These are phyloP conservation scores for Tetradesmus obliquus DNA, from an alignment of 139 green algal genomes.

Conservation along the genomic window DNA sequence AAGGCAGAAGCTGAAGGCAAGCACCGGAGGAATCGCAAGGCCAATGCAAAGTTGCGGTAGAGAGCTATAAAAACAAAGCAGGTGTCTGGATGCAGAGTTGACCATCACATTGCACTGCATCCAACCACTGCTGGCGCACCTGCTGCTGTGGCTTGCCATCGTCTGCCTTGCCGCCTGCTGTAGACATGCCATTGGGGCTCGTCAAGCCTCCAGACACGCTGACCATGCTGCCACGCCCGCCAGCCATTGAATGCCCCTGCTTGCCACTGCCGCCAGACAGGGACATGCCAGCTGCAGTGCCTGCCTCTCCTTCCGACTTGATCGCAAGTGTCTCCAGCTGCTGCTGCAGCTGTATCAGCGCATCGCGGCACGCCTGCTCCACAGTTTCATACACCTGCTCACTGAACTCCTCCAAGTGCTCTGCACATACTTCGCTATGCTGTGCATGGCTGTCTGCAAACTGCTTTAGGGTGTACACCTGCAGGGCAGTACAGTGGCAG, in stretches of 20 bases:
- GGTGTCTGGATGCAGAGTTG: too few relatives aligned
- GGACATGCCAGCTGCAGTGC: background rate
- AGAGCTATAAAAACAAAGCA: too few relatives aligned
- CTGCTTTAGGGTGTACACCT: conserved; percentile 68
- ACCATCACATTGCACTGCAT: background rate
- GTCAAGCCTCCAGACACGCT: background rate
- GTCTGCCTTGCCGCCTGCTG: background rate
- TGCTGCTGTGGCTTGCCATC: conserved; percentile 25
- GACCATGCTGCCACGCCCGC: background rate
- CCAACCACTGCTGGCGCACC: background rate
- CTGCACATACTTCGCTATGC: conserved; percentile 44
- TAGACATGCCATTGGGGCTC: background rate
- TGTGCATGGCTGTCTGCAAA: conserved; percentile 66
- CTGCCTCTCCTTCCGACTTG: background rate
- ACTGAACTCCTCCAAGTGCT: conserved; percentile 63
- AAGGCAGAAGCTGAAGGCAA: background rate
- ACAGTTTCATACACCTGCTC: conserved; percentile 60
- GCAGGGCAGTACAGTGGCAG: background rate
- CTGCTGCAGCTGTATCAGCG: conserved; percentile 72
- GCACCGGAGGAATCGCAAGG: too few relatives aligned
- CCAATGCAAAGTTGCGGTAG: background rate
- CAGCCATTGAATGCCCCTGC: background rate
- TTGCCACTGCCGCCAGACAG: background rate
- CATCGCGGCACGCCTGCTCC: conserved; percentile 65
- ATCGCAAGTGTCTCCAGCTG: conserved; percentile 55